Evolutionary conservation across 139 green algal genomes (phyloP), one percentile per base, ranked within the genome.

Genomic region (Volvox africanus): DNA sequence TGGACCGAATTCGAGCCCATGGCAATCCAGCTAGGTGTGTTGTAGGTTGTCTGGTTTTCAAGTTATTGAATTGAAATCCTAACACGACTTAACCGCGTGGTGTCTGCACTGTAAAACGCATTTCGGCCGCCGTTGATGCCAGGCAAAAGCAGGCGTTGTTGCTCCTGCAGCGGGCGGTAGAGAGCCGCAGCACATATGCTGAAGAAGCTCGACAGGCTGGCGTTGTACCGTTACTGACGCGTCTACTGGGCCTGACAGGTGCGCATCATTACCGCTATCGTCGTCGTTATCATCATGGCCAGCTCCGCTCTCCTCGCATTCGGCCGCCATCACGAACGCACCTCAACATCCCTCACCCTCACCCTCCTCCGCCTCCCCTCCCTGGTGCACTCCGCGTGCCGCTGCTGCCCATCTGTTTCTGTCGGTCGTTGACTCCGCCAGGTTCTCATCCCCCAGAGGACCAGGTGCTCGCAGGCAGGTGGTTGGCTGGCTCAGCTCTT

Each of bases 131-230:
- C 71, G n/a, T 12, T 24, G 24, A 1, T 55, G 44, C 28, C 77
- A 94, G 92, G 88, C 93, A 94, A 37, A 92, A 92, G 50, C 36
- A 92, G 71, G 92, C 91, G 12, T 84, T 94, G 35, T n/a, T 87
- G 3, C 87, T 93, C 78, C 89, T 95, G 61, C 82, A 93, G 82
- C 36, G 86, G 0, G 86, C 81, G 9, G 73, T 95, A 33, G 87
- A 94, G 32, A 78, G 69, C 28, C 89, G 88, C 16, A n/a, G 28
- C 12, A 30, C 86, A 0, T 93, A 94, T 44, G 88, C 92, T 3
- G 93, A 95, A 22, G 93, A 94, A 81, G 92, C 88, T 26, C 77
- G 84, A 6, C 75, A 87, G 32, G 82, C 87, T 2, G 91, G 91
- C 17, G 91, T 68, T 5, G 91, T 93, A 35, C 44, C 65, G 12